phyloP scores from a whole-genome alignment of 345 rosid genomes.

The Aethionema arabicum region DNA sequence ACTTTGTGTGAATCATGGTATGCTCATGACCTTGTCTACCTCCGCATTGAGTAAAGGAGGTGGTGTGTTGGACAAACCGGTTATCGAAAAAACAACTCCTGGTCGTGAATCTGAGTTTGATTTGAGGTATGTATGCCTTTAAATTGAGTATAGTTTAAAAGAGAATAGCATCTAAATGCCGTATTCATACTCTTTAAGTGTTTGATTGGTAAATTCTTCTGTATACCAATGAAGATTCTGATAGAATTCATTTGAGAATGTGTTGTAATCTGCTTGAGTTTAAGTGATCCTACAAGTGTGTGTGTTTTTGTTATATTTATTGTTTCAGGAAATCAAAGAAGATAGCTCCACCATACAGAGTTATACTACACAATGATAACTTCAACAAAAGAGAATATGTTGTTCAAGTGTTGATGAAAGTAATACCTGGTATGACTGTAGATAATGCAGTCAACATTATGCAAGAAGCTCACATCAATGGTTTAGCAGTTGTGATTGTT shows the following conservation, averaged over 20 bases:
- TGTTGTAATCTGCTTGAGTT: background rate
- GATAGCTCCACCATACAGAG: slow-evolving; percentile 79
- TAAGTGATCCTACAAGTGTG: background rate
- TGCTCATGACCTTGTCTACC: slow-evolving; percentile 55
- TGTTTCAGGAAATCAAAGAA: slow-evolving; percentile 73
- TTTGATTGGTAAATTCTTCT: no score
- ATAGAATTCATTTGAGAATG: background rate
- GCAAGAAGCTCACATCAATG: slow-evolving; percentile 97
- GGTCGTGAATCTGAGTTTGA: slow-evolving; percentile 81
- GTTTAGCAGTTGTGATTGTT: slow-evolving; percentile 81
- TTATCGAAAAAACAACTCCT: slow-evolving; percentile 66
- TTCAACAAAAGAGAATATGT: slow-evolving; percentile 89
- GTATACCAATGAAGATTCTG: background rate
- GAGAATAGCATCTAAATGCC: no score
- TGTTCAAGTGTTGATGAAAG: slow-evolving; percentile 95
- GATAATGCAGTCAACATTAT: slow-evolving; percentile 94
- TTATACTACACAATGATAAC: slow-evolving; percentile 88
- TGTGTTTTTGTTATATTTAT: background rate
- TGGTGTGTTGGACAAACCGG: slow-evolving; percentile 68
- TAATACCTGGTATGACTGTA: slow-evolving; percentile 88
- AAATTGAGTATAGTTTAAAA: background rate
- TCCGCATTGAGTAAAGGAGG: slow-evolving; percentile 66
- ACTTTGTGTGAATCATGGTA: slow-evolving; percentile 49
- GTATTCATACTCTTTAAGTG: no score
- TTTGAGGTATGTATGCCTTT: slow-evolving; percentile 50